Percentiles rank a stretch among this genome's conserved stretches.
These are phyloP conservation scores for Pseudocercospora fuligena DNA, from an alignment of 2,329 filamentous ascomycete species.

Conservation along the genomic window DNA sequence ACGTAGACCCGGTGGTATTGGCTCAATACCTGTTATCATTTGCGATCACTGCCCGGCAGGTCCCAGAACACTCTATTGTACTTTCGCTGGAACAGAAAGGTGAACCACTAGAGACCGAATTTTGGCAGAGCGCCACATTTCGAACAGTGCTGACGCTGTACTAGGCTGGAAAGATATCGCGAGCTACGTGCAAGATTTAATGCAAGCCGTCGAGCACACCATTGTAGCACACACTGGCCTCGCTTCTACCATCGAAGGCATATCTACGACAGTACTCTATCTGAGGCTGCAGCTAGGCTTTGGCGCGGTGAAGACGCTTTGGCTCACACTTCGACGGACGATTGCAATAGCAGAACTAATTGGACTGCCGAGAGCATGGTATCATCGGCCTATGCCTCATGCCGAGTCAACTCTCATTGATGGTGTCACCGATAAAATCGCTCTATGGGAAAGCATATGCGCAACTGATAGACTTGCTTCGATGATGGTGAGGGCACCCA, in stretches of 20 bases:
- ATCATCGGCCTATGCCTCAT: conserved; percentile 3
- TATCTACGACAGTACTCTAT: conserved; percentile 42
- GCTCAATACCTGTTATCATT: conserved; percentile 38
- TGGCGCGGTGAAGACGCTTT: conserved; percentile 43
- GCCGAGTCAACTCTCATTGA: neutral
- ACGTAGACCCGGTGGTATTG: conserved; percentile 35
- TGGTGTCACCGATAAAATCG: conserved; percentile 11
- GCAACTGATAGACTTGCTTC: conserved; percentile 22
- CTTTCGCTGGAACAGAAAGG: conserved; percentile 12
- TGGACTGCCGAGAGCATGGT: conserved; percentile 39
- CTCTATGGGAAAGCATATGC: conserved; percentile 21
- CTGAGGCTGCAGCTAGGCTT: conserved; percentile 44
- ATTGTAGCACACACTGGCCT: conserved; percentile 41
- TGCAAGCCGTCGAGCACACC: conserved; percentile 35
- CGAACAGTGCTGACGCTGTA: neutral
- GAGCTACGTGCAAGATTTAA: conserved; percentile 33
- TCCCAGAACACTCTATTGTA: conserved; percentile 23
- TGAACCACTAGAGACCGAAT: neutral
- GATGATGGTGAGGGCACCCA: conserved; percentile 15
- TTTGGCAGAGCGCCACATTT: neutral
- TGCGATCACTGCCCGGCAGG: conserved; percentile 38
- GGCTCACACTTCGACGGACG: conserved; percentile 45
- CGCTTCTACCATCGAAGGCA: conserved; percentile 40
- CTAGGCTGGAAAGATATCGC: conserved; percentile 19
- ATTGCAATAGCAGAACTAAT: conserved; percentile 47